Evolutionary conservation across 2,329 filamentous ascomycete species (phyloP), one percentile per base, ranked within the genome.

Genomic region (Geosmithia morbida): DNA sequence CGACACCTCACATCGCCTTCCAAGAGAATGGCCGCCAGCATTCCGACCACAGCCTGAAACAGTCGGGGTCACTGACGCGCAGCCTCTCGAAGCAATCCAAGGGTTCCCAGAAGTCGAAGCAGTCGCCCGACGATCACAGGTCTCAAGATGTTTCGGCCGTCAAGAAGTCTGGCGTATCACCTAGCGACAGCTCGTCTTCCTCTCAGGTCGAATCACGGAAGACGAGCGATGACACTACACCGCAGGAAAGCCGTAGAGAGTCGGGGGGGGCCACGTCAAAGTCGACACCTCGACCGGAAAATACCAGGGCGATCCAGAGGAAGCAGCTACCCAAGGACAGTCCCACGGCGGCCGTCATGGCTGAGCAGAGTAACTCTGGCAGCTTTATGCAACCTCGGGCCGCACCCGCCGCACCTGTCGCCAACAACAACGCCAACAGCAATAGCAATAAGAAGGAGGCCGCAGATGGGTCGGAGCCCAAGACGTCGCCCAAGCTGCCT

Each of bases 1-100:
- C 80, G 2, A 88, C 86, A 16, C 87, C 88, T n/a, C 88, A 95
- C 57, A 94, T 94, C 56, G 85, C 87, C 19, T 94, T 88, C 60
- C 87, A 94, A 61, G 87, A 94, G 57, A 92, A 89, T 63, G 78
- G 79, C 2, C 77, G 85, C 2, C 59, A 64, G 44, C 30, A 57
- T 17, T 81, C 79, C 2, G 77, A 82, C 11, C 66, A 78, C 20
- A 70, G 77, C 29, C 74, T 73, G 39, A 67, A 71, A 1, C 68
- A 75, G 44, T 65, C 69, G 20, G 80, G 70, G 56, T 63, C 66
- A 45, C 66, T 68, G 49, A 63, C 59, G 51, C 72, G 64, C 55
- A 74, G 66, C 60, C 64, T 66, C 42, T 76, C 66, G 47, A 76
- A 70, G 56, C 66, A 56, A 54, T 37, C 50, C 51, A 22, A 54